Percentiles rank a stretch among this genome's conserved stretches.
Conservation (phyloP, 169 alveolate genomes). For the Eimeria necatrix region DNA sequence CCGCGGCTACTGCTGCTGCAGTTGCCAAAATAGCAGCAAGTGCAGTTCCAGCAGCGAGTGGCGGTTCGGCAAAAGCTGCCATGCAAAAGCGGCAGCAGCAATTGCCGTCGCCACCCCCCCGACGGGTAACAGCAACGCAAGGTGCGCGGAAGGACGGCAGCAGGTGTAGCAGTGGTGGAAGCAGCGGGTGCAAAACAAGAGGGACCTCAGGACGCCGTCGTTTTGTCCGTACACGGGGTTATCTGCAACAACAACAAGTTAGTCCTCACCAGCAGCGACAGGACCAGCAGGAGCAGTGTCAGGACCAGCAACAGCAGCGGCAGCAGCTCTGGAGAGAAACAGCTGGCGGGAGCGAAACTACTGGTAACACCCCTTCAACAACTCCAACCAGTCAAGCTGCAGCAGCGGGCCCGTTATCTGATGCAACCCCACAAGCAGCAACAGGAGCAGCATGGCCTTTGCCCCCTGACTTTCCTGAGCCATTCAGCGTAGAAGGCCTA, state of each 20-base stretch:
- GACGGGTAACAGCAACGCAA: constrained; percentile 42
- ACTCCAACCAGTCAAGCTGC: not conserved
- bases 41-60: not conserved
- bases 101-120: constrained; percentile 56
- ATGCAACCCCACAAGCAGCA: constrained; percentile 21
- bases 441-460: constrained; percentile 58
- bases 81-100: constrained; percentile 57
- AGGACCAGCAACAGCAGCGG: constrained; percentile 54
- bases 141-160: constrained; percentile 48
- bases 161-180: constrained; percentile 36
- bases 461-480: constrained; percentile 75
- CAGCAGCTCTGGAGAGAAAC: constrained; percentile 71
- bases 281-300: constrained; percentile 54
- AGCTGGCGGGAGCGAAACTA: constrained; percentile 26
- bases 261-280: constrained; percentile 52
- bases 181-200: constrained; percentile 33
- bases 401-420: constrained; percentile 25
- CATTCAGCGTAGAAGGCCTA: constrained; percentile 29
- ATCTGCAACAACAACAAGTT: constrained; percentile 42
- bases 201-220: constrained; percentile 48
- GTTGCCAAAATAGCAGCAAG: not conserved
- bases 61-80: constrained; percentile 1
- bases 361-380: not conserved
- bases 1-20: constrained; percentile 28
- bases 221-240: constrained; percentile 61